A percentile compares a stretch with the other conserved stretches of the same genome.
Conservation (phyloP, 441 rosid species). For the Adansonia grandidieri region DNA sequence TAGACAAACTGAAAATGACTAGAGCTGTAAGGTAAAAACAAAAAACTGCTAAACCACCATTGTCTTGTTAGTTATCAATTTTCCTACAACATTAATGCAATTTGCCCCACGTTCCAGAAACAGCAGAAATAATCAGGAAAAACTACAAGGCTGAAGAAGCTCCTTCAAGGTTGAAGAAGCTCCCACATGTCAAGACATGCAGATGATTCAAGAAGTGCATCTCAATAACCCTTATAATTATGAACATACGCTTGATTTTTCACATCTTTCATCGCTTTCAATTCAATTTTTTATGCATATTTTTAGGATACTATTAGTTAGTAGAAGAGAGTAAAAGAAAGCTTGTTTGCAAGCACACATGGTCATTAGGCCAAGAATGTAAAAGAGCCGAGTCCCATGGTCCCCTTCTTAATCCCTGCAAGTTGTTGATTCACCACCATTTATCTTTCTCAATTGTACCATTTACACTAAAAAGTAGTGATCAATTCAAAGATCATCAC, state of each 20-base stretch:
- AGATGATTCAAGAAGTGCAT: background rate
- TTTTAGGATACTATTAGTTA: background rate
- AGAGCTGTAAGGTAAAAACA: constrained; percentile 15
- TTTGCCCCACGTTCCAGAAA: background rate
- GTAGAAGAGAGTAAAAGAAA: too few species aligned
- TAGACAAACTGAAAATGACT: constrained; percentile 33
- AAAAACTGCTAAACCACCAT: background rate
- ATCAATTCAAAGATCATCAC: background rate
- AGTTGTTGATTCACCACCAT: constrained; percentile 24
- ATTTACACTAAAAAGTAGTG: background rate
- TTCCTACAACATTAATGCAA: constrained; percentile 11
- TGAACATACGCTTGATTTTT: background rate
- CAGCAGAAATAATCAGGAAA: background rate
- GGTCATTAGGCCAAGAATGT: background rate
- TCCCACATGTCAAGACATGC: background rate
- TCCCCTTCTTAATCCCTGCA: background rate
- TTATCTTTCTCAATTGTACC: constrained; percentile 8
- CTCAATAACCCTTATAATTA: background rate
- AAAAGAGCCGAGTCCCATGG: background rate
- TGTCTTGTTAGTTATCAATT: constrained; percentile 28
- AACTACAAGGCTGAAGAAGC: too few species aligned
- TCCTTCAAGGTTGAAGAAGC: background rate
- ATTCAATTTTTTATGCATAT: background rate
- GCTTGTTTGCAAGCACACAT: background rate
- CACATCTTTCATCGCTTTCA: background rate